phyloP scores from a whole-genome alignment of 768 basidiomycete genomes.

The Trametes gibbosa region DNA sequence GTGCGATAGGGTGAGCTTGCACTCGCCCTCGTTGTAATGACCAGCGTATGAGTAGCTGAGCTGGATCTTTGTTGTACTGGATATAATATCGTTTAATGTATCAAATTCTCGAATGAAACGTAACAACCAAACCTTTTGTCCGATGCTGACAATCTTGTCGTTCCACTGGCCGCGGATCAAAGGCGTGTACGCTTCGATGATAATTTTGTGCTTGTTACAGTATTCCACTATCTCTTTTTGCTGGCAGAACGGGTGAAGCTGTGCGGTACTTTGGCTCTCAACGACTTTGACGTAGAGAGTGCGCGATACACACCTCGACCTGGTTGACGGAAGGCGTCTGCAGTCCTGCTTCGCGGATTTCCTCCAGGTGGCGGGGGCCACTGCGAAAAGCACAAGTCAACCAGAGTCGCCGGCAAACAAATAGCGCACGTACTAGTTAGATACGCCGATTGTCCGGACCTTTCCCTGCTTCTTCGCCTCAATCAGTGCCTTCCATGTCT shows the following conservation, averaged over 20 bases:
- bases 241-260: slow-evolving; percentile 84
- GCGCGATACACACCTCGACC: slow-evolving; percentile 54
- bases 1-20: neutral
- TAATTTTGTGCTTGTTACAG: slow-evolving; percentile 38
- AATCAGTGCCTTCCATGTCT: slow-evolving; percentile 66
- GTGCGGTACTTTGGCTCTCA: slow-evolving; percentile 58
- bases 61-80: slow-evolving; percentile 51
- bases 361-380: slow-evolving; percentile 68
- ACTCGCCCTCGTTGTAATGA: slow-evolving; percentile 76
- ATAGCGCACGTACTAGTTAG: slow-evolving; percentile 63
- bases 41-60: slow-evolving; percentile 89
- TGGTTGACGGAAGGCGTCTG: slow-evolving; percentile 76
- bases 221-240: slow-evolving; percentile 77
- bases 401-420: neutral
- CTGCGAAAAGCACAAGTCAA: slow-evolving; percentile 35
- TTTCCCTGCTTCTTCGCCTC: slow-evolving; percentile 64
- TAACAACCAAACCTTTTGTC: slow-evolving; percentile 38
- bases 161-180: slow-evolving; percentile 51
- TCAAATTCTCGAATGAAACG: neutral
- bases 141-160: slow-evolving; percentile 50
- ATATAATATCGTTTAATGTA: neutral
- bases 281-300: slow-evolving; percentile 42
- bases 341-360: slow-evolving; percentile 61
- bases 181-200: slow-evolving; percentile 54
- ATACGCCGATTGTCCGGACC: slow-evolving; percentile 73